Evolutionary conservation across 768 basidiomycete species (phyloP).

Genomic region (Agaricus blazei): DNA sequence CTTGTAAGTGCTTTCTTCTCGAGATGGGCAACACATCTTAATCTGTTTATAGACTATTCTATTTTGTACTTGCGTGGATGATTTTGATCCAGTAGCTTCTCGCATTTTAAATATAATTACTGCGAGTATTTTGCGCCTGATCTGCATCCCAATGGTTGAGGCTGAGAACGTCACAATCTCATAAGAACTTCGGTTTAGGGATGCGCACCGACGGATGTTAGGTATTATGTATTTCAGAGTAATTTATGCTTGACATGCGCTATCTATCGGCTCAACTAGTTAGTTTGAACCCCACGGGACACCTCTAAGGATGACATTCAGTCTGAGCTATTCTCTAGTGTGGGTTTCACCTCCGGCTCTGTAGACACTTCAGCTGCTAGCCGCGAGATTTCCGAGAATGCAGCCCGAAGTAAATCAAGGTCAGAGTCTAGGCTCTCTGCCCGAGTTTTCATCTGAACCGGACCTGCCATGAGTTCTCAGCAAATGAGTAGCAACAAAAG

Average conservation of each 20-base stretch:
- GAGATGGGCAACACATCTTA: neutral
- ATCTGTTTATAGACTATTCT: constrained; percentile 60
- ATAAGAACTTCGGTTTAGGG: too few relatives aligned
- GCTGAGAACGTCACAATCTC: too few relatives aligned
- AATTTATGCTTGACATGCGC: too few relatives aligned
- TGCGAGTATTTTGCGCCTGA: neutral
- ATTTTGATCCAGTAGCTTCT: constrained; percentile 75
- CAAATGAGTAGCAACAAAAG: neutral
- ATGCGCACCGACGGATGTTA: too few relatives aligned
- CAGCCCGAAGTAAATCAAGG: constrained; percentile 72
- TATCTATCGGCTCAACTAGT: too few relatives aligned
- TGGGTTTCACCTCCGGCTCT: constrained; percentile 23
- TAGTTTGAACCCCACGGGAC: too few relatives aligned
- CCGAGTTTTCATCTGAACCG: constrained; percentile 73
- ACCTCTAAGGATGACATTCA: neutral
- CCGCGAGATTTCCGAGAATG: constrained; percentile 85
- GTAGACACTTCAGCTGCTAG: constrained; percentile 63
- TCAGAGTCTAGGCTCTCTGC: constrained; percentile 84
- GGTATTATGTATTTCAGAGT: too few relatives aligned
- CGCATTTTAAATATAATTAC: too few relatives aligned
- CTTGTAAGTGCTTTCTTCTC: constrained; percentile 47
- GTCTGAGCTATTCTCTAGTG: neutral
- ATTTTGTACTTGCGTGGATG: constrained; percentile 96
- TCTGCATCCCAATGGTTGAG: too few relatives aligned
- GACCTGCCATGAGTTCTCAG: neutral